These are phyloP conservation scores for Phytophthora meadii DNA, from an alignment of 352 stramenopile species.

Conservation along the genomic window DNA sequence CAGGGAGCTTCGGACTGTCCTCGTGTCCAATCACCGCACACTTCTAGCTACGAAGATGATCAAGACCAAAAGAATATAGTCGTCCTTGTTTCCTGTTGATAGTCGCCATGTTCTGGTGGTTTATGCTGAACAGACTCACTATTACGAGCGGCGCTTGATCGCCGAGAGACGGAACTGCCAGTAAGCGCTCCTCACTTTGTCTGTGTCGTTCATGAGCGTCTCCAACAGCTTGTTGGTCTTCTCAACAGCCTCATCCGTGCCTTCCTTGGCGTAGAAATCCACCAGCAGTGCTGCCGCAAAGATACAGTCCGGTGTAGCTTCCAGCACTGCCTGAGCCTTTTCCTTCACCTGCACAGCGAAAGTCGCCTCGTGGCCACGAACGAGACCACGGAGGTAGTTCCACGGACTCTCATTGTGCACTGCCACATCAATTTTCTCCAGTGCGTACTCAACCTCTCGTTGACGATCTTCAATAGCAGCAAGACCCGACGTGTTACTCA, in stretches of 20 bases:
- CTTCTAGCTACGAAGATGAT: constrained; percentile 29
- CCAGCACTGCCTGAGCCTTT: constrained; percentile 52
- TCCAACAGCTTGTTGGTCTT: constrained; percentile 62
- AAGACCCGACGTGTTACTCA: constrained; percentile 63
- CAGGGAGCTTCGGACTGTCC: constrained; percentile 1
- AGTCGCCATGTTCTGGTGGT: constrained; percentile 1
- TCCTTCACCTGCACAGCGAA: constrained; percentile 51
- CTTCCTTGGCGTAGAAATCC: constrained; percentile 70
- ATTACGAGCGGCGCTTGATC: constrained; percentile 38
- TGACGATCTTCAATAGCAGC: constrained; percentile 40
- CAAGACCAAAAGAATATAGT: constrained; percentile 39
- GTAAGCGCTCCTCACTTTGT: constrained; percentile 75
- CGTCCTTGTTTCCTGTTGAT: constrained; percentile 37
- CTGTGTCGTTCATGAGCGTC: constrained; percentile 76
- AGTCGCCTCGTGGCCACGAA: constrained; percentile 55
- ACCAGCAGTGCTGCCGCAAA: constrained; percentile 78
- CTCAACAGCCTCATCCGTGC: constrained; percentile 46
- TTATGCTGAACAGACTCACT: constrained; percentile 1
- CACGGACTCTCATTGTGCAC: constrained; percentile 93
- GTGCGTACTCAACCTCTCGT: constrained; percentile 79
- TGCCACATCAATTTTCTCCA: constrained; percentile 68
- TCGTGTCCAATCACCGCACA: constrained; percentile 5
- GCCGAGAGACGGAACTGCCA: constrained; percentile 72
- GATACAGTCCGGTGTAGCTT: constrained; percentile 58
- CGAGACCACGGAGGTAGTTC: constrained; percentile 89